Conservation (phyloP, 2,329 filamentous ascomycete species). For the Penicillium vulpinum region DNA sequence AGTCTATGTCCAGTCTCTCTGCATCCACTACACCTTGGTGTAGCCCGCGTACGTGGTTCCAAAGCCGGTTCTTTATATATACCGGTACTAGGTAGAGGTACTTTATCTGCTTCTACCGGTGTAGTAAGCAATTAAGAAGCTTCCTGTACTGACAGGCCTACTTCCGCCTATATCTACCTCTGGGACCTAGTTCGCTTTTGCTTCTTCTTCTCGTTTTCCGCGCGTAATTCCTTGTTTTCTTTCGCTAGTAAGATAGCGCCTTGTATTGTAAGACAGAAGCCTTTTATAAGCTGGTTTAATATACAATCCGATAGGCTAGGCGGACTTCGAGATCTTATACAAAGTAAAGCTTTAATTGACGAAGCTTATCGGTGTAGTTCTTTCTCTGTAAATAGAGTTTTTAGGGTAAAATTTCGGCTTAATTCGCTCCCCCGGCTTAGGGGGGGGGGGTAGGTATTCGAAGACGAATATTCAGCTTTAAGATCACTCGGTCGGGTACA, state of each 20-base stretch:
- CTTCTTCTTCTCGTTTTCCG: no score
- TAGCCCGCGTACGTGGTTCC: neutral
- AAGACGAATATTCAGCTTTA: slow-evolving; percentile 4
- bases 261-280: no score
- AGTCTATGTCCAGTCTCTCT: neutral
- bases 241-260: no score
- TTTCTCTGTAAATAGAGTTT: no score
- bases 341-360: neutral
- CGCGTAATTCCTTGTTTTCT: neutral
- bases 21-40: neutral
- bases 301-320: neutral
- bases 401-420: no score
- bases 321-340: neutral
- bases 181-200: no score
- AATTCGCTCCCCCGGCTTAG: neutral
- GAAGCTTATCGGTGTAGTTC: no score
- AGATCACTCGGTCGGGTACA: neutral
- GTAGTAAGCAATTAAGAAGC: no score
- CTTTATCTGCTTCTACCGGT: neutral
- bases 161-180: no score
- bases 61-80: neutral
- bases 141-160: no score
- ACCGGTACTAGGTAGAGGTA: neutral
- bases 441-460: neutral
- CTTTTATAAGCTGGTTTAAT: neutral